Conservation (phyloP, 352 stramenopile genomes). For the Pythium oligandrum region DNA sequence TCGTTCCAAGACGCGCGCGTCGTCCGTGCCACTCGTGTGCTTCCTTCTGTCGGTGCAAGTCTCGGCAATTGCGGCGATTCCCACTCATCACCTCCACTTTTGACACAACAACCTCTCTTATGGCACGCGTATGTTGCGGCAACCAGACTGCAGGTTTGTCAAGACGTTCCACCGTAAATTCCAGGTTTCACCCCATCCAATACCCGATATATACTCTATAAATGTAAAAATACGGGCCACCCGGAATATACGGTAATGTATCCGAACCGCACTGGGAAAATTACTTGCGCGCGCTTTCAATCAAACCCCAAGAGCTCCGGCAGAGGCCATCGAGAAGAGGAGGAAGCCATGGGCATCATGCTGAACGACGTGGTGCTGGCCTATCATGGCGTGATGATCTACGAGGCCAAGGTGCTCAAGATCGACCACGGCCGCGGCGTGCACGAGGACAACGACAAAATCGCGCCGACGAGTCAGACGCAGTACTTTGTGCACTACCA, state of each 20-base stretch:
- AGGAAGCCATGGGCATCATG: constrained; percentile 33
- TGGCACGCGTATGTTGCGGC: neutral
- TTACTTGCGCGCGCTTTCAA: neutral
- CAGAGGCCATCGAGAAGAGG: neutral
- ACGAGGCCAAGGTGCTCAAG: constrained; percentile 82
- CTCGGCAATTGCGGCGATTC: neutral
- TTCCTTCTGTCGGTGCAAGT: neutral
- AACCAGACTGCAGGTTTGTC: neutral
- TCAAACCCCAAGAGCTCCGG: neutral
- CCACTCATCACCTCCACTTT: too few species aligned
- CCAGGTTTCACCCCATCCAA: neutral
- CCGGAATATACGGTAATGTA: neutral
- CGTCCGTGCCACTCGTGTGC: neutral
- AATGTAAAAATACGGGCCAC: neutral
- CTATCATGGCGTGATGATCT: constrained; percentile 82
- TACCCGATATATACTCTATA: neutral
- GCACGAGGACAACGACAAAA: constrained; percentile 24
- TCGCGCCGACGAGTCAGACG: constrained; percentile 21
- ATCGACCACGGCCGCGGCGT: constrained; percentile 71
- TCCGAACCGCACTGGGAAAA: neutral
- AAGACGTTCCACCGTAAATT: neutral
- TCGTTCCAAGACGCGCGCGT: neutral
- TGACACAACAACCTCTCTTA: neutral
- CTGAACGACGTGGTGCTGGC: constrained; percentile 71
- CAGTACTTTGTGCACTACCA: constrained; percentile 91